phyloP scores from a whole-genome alignment of 108 stramenopile genomes.

The Cafeteria roenbergensis region DNA sequence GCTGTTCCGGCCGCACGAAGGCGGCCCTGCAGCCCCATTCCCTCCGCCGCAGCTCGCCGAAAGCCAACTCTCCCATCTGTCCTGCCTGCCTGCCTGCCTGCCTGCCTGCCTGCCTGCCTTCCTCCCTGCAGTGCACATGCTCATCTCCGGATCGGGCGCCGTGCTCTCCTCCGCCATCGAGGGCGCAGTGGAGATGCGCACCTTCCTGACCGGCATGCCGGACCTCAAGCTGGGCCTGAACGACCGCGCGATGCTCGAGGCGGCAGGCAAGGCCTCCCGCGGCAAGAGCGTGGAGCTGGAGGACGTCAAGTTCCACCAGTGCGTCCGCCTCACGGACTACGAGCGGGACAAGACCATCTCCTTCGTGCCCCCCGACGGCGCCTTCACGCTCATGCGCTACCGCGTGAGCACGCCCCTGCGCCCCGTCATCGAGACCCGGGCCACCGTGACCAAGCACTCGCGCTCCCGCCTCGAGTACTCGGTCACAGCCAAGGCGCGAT shows the following conservation, averaged over 20 bases:
- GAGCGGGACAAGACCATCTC: slow-evolving; percentile 97
- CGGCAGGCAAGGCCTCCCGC: slow-evolving; percentile 49
- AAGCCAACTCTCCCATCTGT: no score
- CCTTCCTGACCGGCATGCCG: slow-evolving; percentile 92
- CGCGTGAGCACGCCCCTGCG: slow-evolving; percentile 95
- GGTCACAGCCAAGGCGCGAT: slow-evolving; percentile 96
- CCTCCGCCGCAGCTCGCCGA: no score
- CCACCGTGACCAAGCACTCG: slow-evolving; percentile 89
- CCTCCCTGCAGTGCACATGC: slow-evolving; percentile 84
- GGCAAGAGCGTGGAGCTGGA: slow-evolving; percentile 92
- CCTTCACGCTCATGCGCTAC: slow-evolving; percentile 97
- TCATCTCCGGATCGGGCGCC: slow-evolving; percentile 89
- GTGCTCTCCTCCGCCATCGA: slow-evolving; percentile 76
- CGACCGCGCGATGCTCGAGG: slow-evolving; percentile 95
- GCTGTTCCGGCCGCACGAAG: no score
- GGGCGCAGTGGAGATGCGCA: slow-evolving; percentile 81
- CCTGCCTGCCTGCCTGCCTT: no score
- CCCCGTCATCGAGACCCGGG: slow-evolving; percentile 96
- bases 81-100: no score
- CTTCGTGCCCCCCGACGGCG: slow-evolving; percentile 98
- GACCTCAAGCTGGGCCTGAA: slow-evolving; percentile 97
- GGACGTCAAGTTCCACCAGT: slow-evolving; percentile 99
- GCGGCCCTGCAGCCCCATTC: no score
- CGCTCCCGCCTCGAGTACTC: slow-evolving; percentile 94
- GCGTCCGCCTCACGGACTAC: slow-evolving; percentile 88